These are phyloP conservation scores for Calocybe indica DNA, from an alignment of 768 basidiomycete genomes.

Conservation along the genomic window DNA sequence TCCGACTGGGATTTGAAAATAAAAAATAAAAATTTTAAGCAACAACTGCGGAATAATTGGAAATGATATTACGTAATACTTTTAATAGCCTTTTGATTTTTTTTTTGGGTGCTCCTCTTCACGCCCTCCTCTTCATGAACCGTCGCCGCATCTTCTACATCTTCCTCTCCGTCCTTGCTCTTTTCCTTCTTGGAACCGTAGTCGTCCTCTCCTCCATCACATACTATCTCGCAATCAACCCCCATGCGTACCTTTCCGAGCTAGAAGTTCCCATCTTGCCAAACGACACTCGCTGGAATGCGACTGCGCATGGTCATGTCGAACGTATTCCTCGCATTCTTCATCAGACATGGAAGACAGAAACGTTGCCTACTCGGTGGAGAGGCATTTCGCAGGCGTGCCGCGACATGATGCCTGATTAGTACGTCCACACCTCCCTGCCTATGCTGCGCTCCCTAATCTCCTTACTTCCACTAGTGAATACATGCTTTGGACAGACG, in stretches of 20 bases:
- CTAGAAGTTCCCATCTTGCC: slow-evolving; percentile 58
- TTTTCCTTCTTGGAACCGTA: slow-evolving; percentile 84
- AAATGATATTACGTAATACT: too few relatives aligned
- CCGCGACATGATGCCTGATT: slow-evolving; percentile 90
- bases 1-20: slow-evolving; percentile 23
- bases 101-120: slow-evolving; percentile 2
- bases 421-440: slow-evolving; percentile 50
- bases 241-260: slow-evolving; percentile 75
- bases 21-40: neutral
- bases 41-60: too few relatives aligned
- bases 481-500: slow-evolving; percentile 98
- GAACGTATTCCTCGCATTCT: slow-evolving; percentile 88
- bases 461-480: slow-evolving; percentile 47
- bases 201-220: slow-evolving; percentile 88
- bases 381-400: slow-evolving; percentile 75
- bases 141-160: slow-evolving; percentile 38
- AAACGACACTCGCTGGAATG: slow-evolving; percentile 57
- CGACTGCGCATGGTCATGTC: slow-evolving; percentile 49
- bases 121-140: slow-evolving; percentile 28
- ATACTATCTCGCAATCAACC: slow-evolving; percentile 80
- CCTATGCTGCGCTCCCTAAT: slow-evolving; percentile 8
- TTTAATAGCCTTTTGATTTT: neutral
- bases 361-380: slow-evolving; percentile 81
- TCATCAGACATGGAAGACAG: slow-evolving; percentile 98
- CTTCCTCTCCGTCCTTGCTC: slow-evolving; percentile 49